Base-by-base conservation (phyloP, 371 early-diverging fungal genomes). In the Actinomortierella wolfii region DNA sequence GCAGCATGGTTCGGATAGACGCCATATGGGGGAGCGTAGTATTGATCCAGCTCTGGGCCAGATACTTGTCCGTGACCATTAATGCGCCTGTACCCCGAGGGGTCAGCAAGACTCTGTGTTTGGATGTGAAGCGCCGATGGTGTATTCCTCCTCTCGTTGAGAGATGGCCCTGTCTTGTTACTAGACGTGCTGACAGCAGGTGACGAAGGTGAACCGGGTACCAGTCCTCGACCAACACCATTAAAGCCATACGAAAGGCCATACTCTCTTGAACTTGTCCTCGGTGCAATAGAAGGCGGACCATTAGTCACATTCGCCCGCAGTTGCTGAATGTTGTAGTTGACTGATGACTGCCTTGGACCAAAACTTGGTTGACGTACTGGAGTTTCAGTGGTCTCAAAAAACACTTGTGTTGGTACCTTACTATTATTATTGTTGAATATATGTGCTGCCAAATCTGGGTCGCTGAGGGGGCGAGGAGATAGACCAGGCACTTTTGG, bases 201-300 rank as follows among this genome's bases (percentile, higher is more conserved):
- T 3, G 70, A 58, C 7, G 62, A 56, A 61, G 81, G 81, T 51
- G 79, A 60, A 55, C 65, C 43, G 61, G 65, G 71, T 55, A 80
- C 54, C 65, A 69, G 59, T 64, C 79, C 84, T 71, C 78, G 42
- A 69, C 63, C 56, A 57, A 78, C 49, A 59, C 75, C 40, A 71
- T 73, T 59, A 67, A 79, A 54, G 76, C 82, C 57, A 67, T 70
- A 79, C 1, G 80, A 76, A 14, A 76, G 54, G 7, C 81, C 79
- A n/a, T 78, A 61, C 48, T 77, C 68, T n/a, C 79, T 54, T 25
- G 83, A 76, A 42, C 75, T 77, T n/a, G 64, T 48, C 23, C 77
- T 71, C 0, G 67, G 76, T 18, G 73, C 63, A 20, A 67, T 77
- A 34, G 64, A 64, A 8, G 61, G 63, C 3, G 68, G 67, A 6